Base-by-base conservation (phyloP, 2,329 filamentous ascomycete species). In the Pseudofabraea citricarpa region DNA sequence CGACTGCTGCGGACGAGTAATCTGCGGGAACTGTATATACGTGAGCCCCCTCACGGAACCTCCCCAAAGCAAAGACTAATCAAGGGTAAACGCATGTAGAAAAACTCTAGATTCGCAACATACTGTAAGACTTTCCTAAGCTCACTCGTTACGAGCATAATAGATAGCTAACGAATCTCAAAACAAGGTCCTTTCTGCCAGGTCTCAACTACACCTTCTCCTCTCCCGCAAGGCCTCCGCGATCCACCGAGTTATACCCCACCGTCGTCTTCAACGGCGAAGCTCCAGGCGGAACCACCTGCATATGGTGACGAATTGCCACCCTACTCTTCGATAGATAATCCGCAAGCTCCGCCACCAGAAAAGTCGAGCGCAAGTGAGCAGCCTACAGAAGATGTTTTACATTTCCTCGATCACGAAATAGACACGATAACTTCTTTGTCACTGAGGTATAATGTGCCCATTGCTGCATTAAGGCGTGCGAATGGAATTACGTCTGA, bases 331-430 rank as follows among this genome's bases (percentile, higher is more conserved):
- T 53, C 53, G 33, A 35, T 53, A 29, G 36, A 46, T 23, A 45
- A 44, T 15, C 41, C 37, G 1, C 31, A 42, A 21, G 43, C 27
- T 6, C 32, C 41, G 5, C 39, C 39, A 24, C 46, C 43, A 13
- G 60, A 50, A 50, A 60, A 49, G 21, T 40, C 56, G 4, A 41
- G 16, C 9, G 32, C 39, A 52, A 53, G 37, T 27, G 19, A 41
- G 36, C 41, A 47, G 26, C 57, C 63, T 4, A 67, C 70, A n/a
- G 72, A 78, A 45, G 85, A 90, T 61, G 79, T 81, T 3, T 67
- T 90, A 12, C 87, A 93, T 62, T 89, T 89, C 63, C 69, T 93
- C 38, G 72, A 86, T 55, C 82, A 85, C 45, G 65, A 69, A n/a
- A 71, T 75, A 48, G 87, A 93, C 59, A 82, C 75, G 8, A 67